phyloP scores from a whole-genome alignment of 306 rosid genomes.

The Lotus japonicus region DNA sequence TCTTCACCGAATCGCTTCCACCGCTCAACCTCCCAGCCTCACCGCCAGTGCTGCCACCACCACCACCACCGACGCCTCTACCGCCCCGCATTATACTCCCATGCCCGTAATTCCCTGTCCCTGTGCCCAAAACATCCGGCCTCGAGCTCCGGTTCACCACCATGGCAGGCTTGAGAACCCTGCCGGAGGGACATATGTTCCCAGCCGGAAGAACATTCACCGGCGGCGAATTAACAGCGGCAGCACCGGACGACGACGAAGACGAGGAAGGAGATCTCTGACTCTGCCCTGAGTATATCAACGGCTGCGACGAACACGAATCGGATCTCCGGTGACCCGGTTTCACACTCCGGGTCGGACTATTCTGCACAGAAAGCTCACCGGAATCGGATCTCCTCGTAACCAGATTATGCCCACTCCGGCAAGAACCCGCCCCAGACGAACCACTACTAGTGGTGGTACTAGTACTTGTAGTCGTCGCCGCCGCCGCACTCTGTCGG shows the following conservation, averaged over 20 bases:
- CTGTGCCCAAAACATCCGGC: slow-evolving; percentile 60
- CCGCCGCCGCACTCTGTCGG: slow-evolving; percentile 21
- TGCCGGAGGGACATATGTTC: slow-evolving; percentile 77
- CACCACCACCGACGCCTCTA: slow-evolving; percentile 28
- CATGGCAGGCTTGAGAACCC: slow-evolving; percentile 43
- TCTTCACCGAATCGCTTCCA: slow-evolving; percentile 27
- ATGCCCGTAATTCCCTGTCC: slow-evolving; percentile 73
- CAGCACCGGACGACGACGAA: background rate
- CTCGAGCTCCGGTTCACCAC: slow-evolving; percentile 41
- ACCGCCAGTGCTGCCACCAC: background rate
- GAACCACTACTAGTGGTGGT: slow-evolving; percentile 68
- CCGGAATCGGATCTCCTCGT: slow-evolving; percentile 52
- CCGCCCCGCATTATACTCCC: slow-evolving; percentile 87
- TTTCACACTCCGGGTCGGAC: slow-evolving; percentile 46
- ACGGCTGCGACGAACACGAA: slow-evolving; percentile 34
- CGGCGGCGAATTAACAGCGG: slow-evolving; percentile 52
- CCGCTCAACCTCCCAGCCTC: background rate
- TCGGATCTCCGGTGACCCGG: slow-evolving; percentile 48
- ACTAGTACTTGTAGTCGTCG: slow-evolving; percentile 45
- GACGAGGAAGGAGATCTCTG: slow-evolving; percentile 6
- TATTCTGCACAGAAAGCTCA: slow-evolving; percentile 56
- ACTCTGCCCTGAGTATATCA: slow-evolving; percentile 44
- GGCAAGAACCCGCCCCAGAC: slow-evolving; percentile 57
- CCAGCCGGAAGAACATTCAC: slow-evolving; percentile 57
- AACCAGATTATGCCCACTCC: slow-evolving; percentile 22